These are phyloP conservation scores for Xanthoconium separans DNA, from an alignment of 1,284 basidiomycete species.

Conservation along the genomic window DNA sequence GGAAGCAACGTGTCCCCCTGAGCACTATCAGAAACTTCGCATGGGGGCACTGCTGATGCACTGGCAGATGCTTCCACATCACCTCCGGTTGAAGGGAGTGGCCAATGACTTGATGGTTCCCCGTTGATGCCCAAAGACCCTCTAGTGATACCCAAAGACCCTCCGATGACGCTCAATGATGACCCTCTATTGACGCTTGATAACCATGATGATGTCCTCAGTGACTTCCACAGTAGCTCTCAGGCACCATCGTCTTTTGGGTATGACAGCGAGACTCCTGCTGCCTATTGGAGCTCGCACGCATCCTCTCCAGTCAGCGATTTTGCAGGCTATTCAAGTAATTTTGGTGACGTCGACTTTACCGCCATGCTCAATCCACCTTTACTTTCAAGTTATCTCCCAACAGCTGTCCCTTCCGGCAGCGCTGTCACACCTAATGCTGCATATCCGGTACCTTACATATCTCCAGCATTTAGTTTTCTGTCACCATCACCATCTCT, in stretches of 20 bases:
- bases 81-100: not conserved
- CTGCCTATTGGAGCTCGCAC: not conserved
- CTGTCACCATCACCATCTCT: not conserved
- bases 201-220: not conserved
- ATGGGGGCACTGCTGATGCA: not conserved
- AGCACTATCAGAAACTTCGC: not conserved
- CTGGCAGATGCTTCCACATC: not conserved
- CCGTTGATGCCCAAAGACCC: too few relatives aligned
- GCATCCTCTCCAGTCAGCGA: not conserved
- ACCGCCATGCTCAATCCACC: not conserved
- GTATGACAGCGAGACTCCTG: not conserved
- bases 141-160: too few relatives aligned
- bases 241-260: not conserved
- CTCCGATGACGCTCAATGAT: too few relatives aligned
- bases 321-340: not conserved
- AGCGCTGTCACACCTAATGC: not conserved
- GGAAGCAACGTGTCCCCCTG: too few relatives aligned
- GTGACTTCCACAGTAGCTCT: not conserved
- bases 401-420: not conserved
- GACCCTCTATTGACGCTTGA: not conserved
- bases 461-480: not conserved
- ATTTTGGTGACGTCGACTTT: not conserved
- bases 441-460: not conserved
- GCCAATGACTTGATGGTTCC: too few relatives aligned
- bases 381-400: not conserved